phyloP scores from a whole-genome alignment of 2,329 filamentous ascomycete species.

The Lecanoromycetidae sp. region DNA sequence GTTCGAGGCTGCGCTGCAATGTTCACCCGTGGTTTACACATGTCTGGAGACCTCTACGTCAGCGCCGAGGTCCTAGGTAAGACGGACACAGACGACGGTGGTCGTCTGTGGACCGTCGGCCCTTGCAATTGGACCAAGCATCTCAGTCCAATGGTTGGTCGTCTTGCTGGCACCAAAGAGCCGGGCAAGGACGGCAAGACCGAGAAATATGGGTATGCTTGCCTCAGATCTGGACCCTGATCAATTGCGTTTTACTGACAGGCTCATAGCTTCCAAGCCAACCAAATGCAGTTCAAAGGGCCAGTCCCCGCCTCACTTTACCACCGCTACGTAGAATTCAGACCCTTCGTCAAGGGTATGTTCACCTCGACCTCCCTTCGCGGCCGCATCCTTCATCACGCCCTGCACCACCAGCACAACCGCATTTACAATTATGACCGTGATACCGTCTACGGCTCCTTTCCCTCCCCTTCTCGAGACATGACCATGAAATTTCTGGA shows the following conservation, averaged over 20 bases:
- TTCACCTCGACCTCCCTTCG: constrained; percentile 67
- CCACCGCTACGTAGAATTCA: constrained; percentile 88
- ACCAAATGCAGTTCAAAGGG: constrained; percentile 75
- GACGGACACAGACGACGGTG: constrained; percentile 52
- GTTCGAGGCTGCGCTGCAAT: constrained; percentile 56
- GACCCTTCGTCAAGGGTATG: constrained; percentile 78
- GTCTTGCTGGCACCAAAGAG: constrained; percentile 62
- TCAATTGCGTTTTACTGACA: not conserved
- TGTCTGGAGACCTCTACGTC: constrained; percentile 58
- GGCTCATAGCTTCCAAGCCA: constrained; percentile 67
- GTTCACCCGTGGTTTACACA: constrained; percentile 48
- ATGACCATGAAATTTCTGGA: constrained; percentile 72
- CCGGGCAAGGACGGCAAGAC: constrained; percentile 43
- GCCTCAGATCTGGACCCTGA: not conserved
- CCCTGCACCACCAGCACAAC: constrained; percentile 78
- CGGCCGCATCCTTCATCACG: constrained; percentile 69
- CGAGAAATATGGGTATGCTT: constrained; percentile 60
- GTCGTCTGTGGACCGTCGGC: constrained; percentile 66
- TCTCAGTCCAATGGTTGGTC: constrained; percentile 78
- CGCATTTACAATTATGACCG: constrained; percentile 82
- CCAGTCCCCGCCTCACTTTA: constrained; percentile 72
- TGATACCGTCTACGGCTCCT: constrained; percentile 58
- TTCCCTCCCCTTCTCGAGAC: constrained; percentile 53
- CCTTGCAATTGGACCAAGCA: constrained; percentile 70
- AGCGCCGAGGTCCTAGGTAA: constrained; percentile 68